phyloP scores from a whole-genome alignment of 306 rosid species.

The Erythrophleum fordii region DNA sequence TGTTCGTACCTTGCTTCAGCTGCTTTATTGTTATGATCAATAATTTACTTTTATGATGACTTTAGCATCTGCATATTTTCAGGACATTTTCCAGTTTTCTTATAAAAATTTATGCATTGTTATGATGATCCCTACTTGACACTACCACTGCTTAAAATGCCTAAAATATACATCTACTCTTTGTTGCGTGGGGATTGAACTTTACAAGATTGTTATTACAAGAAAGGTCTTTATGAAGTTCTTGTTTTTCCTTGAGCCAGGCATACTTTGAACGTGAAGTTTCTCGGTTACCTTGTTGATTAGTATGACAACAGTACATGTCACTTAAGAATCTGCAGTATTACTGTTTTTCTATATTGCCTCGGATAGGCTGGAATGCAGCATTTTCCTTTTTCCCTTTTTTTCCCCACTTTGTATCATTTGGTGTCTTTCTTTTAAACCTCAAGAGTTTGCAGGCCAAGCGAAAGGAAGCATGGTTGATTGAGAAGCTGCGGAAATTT shows the following conservation, averaged over 20 bases:
- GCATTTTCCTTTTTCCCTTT: constrained; percentile 3
- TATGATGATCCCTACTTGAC: constrained; percentile 18
- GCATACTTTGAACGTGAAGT: constrained; percentile 17
- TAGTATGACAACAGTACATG: background rate
- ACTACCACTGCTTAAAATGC: background rate
- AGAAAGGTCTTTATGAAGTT: constrained; percentile 14
- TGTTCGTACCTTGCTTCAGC: constrained; percentile 19
- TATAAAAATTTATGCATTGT: background rate
- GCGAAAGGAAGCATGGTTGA: constrained; percentile 88
- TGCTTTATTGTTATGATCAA: constrained; percentile 20
- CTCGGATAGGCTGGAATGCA: constrained; percentile 21
- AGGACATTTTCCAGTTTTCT: constrained; percentile 15
- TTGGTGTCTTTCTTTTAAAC: constrained; percentile 14
- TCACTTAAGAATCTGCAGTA: background rate
- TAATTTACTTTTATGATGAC: constrained; percentile 17
- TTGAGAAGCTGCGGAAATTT: constrained; percentile 82
- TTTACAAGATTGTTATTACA: constrained; percentile 15
- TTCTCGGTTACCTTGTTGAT: constrained; percentile 13
- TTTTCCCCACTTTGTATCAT: background rate
- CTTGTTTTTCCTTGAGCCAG: constrained; percentile 1
- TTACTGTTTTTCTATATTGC: background rate
- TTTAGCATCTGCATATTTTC: constrained; percentile 17
- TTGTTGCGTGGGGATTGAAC: constrained; percentile 9
- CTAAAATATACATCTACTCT: background rate
- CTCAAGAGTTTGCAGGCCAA: constrained; percentile 64